A percentile compares a stretch with the other conserved stretches of the same genome.
phyloP scores from a whole-genome alignment of 495 filamentous ascomycete genomes.

The Penicillium atrosanguineum region DNA sequence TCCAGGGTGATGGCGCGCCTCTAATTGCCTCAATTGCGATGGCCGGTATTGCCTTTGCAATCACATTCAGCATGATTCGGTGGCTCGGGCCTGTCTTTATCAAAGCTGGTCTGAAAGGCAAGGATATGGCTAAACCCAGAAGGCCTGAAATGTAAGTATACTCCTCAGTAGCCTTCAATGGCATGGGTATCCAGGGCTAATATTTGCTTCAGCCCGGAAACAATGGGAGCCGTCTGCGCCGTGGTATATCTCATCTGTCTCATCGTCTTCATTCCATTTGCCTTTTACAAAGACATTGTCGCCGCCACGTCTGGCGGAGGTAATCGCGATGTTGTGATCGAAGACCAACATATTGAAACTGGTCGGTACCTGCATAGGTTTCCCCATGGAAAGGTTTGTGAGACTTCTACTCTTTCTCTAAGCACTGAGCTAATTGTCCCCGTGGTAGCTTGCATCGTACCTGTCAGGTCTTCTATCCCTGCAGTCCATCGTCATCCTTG shows the following conservation, averaged over 20 bases:
- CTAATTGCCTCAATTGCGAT: constrained; percentile 85
- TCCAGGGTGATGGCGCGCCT: constrained; percentile 82
- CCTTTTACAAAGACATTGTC: constrained; percentile 97
- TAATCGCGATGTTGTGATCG: constrained; percentile 78
- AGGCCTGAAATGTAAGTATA: constrained; percentile 67
- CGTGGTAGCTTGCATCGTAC: constrained; percentile 79
- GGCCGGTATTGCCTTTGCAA: constrained; percentile 77
- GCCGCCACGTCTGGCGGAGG: constrained; percentile 93
- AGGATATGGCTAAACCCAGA: constrained; percentile 79
- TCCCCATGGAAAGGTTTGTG: constrained; percentile 81
- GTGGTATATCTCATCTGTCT: constrained; percentile 84
- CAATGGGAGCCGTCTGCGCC: constrained; percentile 95
- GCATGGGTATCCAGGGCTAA: constrained; percentile 16
- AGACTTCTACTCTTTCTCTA: not conserved
- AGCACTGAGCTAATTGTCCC: not conserved
- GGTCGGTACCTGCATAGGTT: constrained; percentile 86
- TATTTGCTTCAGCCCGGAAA: constrained; percentile 65
- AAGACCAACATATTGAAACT: constrained; percentile 62
- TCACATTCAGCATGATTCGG: constrained; percentile 77
- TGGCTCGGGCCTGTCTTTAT: constrained; percentile 95
- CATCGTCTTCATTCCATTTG: constrained; percentile 91
- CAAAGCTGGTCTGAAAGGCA: constrained; percentile 83
- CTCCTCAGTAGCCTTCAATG: not conserved
- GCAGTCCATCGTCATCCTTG: constrained; percentile 83
- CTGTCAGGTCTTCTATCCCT: constrained; percentile 90